These are phyloP conservation scores for Kwoniella pini DNA, from an alignment of 768 basidiomycete species.

Conservation along the genomic window DNA sequence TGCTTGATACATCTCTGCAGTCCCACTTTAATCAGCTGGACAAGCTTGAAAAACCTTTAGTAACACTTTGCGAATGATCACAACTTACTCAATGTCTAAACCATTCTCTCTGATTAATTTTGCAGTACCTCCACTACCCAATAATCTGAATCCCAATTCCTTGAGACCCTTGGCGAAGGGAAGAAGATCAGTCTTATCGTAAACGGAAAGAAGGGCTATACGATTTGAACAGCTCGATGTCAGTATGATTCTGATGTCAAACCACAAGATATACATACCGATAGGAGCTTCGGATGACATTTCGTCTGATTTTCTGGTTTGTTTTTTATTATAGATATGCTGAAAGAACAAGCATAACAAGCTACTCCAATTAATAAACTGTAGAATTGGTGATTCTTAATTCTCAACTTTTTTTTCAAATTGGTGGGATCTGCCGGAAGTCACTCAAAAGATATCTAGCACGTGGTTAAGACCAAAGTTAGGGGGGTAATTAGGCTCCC, in stretches of 20 bases:
- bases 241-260: background rate
- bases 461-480: too few species aligned
- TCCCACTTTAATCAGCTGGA: too few species aligned
- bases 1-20: slow-evolving; percentile 87
- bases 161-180: slow-evolving; percentile 84
- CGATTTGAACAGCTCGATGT: too few species aligned
- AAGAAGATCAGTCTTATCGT: slow-evolving; percentile 88
- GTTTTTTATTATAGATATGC: background rate
- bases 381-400: background rate
- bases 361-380: background rate
- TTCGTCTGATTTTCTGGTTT: background rate
- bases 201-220: slow-evolving; percentile 83
- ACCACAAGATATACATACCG: slow-evolving; percentile 6
- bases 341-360: background rate
- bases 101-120: slow-evolving; percentile 95
- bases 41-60: too few species aligned
- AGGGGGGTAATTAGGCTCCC: too few species aligned
- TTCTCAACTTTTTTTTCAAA: too few species aligned
- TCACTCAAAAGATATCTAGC: too few species aligned
- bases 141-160: slow-evolving; percentile 75
- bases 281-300: slow-evolving; percentile 25
- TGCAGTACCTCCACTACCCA: slow-evolving; percentile 96
- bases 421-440: too few species aligned
- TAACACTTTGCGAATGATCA: too few species aligned
- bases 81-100: slow-evolving; percentile 79